phyloP scores from a whole-genome alignment of 306 rosid genomes.

The Vicia sativa region DNA sequence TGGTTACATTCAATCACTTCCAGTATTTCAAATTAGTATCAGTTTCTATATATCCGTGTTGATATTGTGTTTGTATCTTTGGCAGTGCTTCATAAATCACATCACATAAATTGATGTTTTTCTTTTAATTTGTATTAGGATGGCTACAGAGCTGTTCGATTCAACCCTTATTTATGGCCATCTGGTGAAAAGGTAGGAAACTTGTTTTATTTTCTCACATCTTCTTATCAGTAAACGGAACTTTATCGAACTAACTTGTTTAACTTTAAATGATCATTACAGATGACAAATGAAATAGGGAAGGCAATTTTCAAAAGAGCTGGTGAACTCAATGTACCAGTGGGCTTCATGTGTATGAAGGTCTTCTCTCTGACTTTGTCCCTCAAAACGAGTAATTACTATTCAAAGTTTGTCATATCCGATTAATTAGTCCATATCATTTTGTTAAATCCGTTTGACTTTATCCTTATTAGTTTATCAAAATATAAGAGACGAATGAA shows the following conservation, averaged over 20 bases:
- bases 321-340: conserved; percentile 83
- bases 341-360: conserved; percentile 92
- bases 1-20: not conserved
- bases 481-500: not conserved
- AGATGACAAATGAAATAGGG: conserved; percentile 93
- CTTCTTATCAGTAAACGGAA: too few relatives aligned
- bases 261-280: conserved; percentile 37
- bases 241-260: too few relatives aligned
- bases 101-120: conserved; percentile 31
- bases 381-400: not conserved
- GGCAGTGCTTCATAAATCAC: not conserved
- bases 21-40: not conserved
- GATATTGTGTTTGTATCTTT: not conserved
- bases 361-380: conserved; percentile 10
- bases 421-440: too few relatives aligned
- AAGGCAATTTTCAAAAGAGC: conserved; percentile 71
- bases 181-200: conserved; percentile 66
- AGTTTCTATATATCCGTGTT: not conserved
- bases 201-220: conserved; percentile 1
- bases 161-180: conserved; percentile 95
- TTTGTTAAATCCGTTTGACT: too few relatives aligned
- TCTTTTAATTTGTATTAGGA: conserved; percentile 55
- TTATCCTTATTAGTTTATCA: too few relatives aligned
- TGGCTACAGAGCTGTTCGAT: conserved; percentile 80
- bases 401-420: not conserved